phyloP scores from a whole-genome alignment of 768 basidiomycete genomes.

The Boletus huronensis region DNA sequence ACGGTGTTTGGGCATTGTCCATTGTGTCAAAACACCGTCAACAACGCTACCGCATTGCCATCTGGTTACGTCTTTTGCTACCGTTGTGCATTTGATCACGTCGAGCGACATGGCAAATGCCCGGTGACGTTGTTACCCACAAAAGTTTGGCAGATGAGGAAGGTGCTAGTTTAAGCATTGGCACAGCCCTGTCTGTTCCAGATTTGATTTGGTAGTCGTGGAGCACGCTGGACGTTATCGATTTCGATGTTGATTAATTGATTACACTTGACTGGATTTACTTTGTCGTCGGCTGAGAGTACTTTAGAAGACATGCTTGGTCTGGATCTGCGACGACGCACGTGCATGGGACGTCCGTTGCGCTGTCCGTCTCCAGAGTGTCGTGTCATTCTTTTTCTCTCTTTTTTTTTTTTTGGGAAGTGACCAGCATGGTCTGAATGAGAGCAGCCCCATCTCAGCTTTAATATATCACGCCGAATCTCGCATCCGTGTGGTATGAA shows the following conservation, averaged over 20 bases:
- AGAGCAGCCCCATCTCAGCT: slow-evolving; percentile 7
- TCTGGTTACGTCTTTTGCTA: slow-evolving; percentile 96
- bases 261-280: background rate
- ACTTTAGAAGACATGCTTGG: background rate
- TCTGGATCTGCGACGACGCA: slow-evolving; percentile 12
- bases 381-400: slow-evolving; percentile 3
- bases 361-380: slow-evolving; percentile 7
- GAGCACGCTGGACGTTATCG: slow-evolving; percentile 3
- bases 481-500: slow-evolving; percentile 28
- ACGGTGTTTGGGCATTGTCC: slow-evolving; percentile 80
- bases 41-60: slow-evolving; percentile 86
- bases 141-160: slow-evolving; percentile 78
- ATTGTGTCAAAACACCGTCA: slow-evolving; percentile 65
- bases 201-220: slow-evolving; percentile 7
- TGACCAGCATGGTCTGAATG: slow-evolving; percentile 28
- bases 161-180: slow-evolving; percentile 67
- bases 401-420: slow-evolving; percentile 19
- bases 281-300: background rate
- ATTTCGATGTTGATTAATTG: slow-evolving; percentile 4
- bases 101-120: slow-evolving; percentile 74
- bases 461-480: slow-evolving; percentile 3
- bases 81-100: slow-evolving; percentile 81
- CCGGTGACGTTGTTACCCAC: slow-evolving; percentile 82
- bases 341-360: slow-evolving; percentile 13
- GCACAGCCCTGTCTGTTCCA: background rate